Percentiles rank a stretch among this genome's conserved stretches.
phyloP scores from a whole-genome alignment of 2,329 filamentous ascomycete genomes.

The Ophiocordyceps camponoti-leonardi region DNA sequence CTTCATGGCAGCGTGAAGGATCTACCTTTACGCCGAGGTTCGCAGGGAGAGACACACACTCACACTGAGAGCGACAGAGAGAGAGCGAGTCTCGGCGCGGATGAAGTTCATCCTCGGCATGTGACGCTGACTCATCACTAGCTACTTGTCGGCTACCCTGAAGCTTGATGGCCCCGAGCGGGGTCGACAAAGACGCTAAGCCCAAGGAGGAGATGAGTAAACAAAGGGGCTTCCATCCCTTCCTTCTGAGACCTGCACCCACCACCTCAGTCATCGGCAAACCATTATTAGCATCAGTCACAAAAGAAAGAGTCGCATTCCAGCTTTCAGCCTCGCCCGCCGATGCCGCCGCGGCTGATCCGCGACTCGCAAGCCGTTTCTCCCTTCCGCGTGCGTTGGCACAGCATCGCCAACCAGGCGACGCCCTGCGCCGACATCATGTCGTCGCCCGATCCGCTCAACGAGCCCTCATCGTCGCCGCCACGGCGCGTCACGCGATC shows the following conservation, averaged over 20 bases:
- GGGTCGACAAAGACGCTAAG: constrained; percentile 5
- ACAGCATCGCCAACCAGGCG: constrained; percentile 16
- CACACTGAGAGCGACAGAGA: no score
- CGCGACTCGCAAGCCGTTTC: constrained; percentile 4
- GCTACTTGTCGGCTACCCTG: no score
- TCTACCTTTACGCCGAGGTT: neutral
- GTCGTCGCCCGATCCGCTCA: constrained; percentile 34
- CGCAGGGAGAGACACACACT: neutral
- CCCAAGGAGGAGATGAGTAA: constrained; percentile 11
- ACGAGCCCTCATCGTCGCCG: constrained; percentile 19
- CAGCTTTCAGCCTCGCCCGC: constrained; percentile 2
- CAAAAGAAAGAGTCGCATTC: neutral
- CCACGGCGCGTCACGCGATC: constrained; percentile 26
- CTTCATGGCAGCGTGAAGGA: neutral
- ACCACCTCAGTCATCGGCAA: neutral
- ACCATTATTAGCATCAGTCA: neutral
- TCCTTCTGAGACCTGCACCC: no score
- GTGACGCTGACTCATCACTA: no score
- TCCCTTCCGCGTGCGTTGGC: constrained; percentile 16
- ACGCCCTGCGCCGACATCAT: constrained; percentile 24
- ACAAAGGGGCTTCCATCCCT: no score
- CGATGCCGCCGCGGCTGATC: constrained; percentile 13
- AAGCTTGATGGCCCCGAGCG: no score
- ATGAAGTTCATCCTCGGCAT: neutral
- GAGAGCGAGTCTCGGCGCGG: neutral